Base-by-base conservation (phyloP, 2,329 filamentous ascomycete species). In the Chrysosporium keratinophilum region DNA sequence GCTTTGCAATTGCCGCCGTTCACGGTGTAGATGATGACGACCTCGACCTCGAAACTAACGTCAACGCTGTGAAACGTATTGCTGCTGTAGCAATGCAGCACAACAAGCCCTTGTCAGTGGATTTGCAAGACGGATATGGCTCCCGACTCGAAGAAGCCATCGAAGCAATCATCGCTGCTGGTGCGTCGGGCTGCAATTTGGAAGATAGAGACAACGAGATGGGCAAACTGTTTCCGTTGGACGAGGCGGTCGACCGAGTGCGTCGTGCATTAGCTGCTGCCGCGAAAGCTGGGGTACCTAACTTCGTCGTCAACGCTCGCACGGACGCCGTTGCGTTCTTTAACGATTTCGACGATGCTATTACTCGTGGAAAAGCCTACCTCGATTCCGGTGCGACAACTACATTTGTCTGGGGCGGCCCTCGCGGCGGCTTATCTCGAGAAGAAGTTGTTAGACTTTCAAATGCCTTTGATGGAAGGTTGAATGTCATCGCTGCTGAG, bases 91-190 rank as follows among this genome's bases (percentile, higher is more conserved):
- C 72, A 11, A 62, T 62, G 10, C 60, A 67, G 11, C 65, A 69
- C 37, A 65, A 69, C 5, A 66, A 78, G 1, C 78, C 79, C 0
- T 63, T 84, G 0, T 78, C 76, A 0, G 77, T 76, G 4, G 81
- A 84, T 60, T 63, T 83, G 1, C 79, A 83, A 63, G 80, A 84
- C 59, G 81, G 80, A 0, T 84, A 82, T 57, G 76, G 74, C 1
- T 65, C 71, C 1, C 61, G 62, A 17, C 69, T 80, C 1, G 71
- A 67, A 4, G 69, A 74, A 3, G 75, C 70, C 0, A 68, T 82
- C 1, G 62, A 64, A 5, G 62, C 61, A 1, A 68, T 76, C 0
- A 72, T 83, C n/a, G 62, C 69, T 2, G 55, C 75, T 0, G 80
- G 80, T 0, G 79, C 71, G 0, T 76, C 77, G 1, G 80, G 81